Evolutionary conservation across 2,329 filamentous ascomycete species (phyloP), one percentile per base, ranked within the genome.

Genomic region (Stachybotrys chlorohalonatus): DNA sequence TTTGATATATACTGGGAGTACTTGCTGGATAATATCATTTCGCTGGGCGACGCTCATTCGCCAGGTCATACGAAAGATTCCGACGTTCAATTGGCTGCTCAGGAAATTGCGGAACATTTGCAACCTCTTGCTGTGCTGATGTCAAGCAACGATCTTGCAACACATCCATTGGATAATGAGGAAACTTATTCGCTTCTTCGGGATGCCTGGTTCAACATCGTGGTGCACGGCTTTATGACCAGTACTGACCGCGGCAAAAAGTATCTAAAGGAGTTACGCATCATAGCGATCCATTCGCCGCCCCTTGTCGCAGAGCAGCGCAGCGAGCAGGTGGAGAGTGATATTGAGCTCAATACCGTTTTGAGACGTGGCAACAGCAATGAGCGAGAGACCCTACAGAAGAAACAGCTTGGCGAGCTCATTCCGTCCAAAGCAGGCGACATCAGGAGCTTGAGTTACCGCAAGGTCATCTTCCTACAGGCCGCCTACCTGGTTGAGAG

Each of bases 151-250:
- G 78, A 85, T 54, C 70, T 85, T 58, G 75, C 73, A 24, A 71
- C 75, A 17, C 71, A 75, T 48, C 74, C 71, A 39, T 61, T 74
- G 9, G 72, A 73, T 54, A 82, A 87, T 53, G 87, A 92, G 52
- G 85, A 93, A 56, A 82, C 84, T 7, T 81, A 88, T 57, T 81
- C 83, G 31, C 74, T 95, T 55, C 81, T 94, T 61, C 85, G 93
- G 53, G 92, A 99, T 75, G 90, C 90, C 6, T 99, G 94, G 94
- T 97, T 96, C 74, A 99, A 99, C 64, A 90, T 97, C 58, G 89
- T 92, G 24, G 88, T 96, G 1, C 94, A 99, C 68, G 94, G 92
- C 5, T 95, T 97, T 67, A 86, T 85, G 9, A 78, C 87, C 11
- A 81, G 81, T 15, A 93, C 90, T 0, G 81, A 85, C 15, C 82